These are phyloP conservation scores for Solanum microdontum DNA, from an alignment of 257 asterid species.

Conservation along the genomic window DNA sequence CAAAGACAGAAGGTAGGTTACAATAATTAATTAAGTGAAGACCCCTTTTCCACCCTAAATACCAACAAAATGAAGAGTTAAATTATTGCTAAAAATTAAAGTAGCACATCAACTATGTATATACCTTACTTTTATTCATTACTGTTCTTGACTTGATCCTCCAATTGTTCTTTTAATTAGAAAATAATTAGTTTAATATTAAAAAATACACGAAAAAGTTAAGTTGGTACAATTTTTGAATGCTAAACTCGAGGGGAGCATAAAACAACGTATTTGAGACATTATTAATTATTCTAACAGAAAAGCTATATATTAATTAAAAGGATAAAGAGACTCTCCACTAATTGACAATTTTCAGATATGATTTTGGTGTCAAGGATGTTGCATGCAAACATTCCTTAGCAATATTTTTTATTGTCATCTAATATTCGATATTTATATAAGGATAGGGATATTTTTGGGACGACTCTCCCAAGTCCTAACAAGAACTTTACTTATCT, in stretches of 20 bases:
- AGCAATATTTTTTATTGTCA: neutral
- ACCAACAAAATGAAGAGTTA: neutral
- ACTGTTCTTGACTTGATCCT: neutral
- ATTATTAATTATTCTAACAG: neutral
- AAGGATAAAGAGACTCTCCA: neutral
- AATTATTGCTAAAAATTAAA: neutral
- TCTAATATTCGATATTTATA: neutral
- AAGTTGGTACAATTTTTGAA: neutral
- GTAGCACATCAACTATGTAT: neutral
- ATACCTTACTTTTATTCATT: neutral
- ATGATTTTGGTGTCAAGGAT: neutral
- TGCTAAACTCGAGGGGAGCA: neutral
- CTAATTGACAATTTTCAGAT: neutral
- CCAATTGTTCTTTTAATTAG: neutral
- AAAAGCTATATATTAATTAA: neutral
- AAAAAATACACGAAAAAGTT: neutral
- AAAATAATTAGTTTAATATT: neutral
- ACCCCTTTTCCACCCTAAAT: neutral
- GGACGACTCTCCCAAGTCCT: no score
- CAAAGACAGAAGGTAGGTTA: neutral
- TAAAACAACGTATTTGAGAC: neutral
- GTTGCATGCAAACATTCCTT: neutral
- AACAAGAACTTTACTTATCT: no score
- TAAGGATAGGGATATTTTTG: no score
- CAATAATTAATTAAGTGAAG: neutral